phyloP scores from a whole-genome alignment of 192 early-diverging fungal genomes.

The Coemansia nantahalensis region DNA sequence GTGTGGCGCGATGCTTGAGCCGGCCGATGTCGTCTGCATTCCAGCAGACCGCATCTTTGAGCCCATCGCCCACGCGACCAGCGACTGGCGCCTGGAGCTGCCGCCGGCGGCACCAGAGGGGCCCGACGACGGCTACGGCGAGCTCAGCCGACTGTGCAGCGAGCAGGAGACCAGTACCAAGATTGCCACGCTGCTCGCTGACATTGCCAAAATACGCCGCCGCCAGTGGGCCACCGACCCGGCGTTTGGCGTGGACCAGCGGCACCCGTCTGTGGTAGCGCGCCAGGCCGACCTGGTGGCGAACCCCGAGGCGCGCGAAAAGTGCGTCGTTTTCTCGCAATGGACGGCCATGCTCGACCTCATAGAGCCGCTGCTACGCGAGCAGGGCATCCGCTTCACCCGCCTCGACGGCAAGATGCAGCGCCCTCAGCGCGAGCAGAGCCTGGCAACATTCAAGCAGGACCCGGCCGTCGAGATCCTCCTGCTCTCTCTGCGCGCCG shows the following conservation, averaged over 20 bases:
- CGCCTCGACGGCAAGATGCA: constrained; percentile 80
- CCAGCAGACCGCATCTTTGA: constrained; percentile 13
- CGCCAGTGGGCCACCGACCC: constrained; percentile 35
- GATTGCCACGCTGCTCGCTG: constrained; percentile 17
- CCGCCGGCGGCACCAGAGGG: not conserved
- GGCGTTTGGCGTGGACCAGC: constrained; percentile 36
- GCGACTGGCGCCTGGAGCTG: too few relatives aligned
- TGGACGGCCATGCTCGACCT: constrained; percentile 85
- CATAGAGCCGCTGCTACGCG: constrained; percentile 56
- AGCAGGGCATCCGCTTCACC: constrained; percentile 59
- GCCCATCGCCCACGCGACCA: not conserved
- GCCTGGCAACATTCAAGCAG: constrained; percentile 60
- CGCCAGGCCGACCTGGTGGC: constrained; percentile 19
- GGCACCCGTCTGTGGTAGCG: constrained; percentile 25
- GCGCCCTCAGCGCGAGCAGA: constrained; percentile 60
- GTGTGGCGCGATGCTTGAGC: constrained; percentile 35
- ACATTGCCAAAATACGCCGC: constrained; percentile 36
- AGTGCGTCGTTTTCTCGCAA: constrained; percentile 93
- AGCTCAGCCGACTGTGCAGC: constrained; percentile 35
- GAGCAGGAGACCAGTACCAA: constrained; percentile 46
- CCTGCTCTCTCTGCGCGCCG: constrained; percentile 66
- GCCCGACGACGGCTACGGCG: constrained; percentile 11
- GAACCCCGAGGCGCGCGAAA: constrained; percentile 48
- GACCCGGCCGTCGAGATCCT: constrained; percentile 61
- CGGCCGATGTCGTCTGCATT: constrained; percentile 16